A percentile compares a stretch with the other conserved stretches of the same genome.
Evolutionary conservation across 352 stramenopile genomes (phyloP).

Genomic region (Bremia lactucae): DNA sequence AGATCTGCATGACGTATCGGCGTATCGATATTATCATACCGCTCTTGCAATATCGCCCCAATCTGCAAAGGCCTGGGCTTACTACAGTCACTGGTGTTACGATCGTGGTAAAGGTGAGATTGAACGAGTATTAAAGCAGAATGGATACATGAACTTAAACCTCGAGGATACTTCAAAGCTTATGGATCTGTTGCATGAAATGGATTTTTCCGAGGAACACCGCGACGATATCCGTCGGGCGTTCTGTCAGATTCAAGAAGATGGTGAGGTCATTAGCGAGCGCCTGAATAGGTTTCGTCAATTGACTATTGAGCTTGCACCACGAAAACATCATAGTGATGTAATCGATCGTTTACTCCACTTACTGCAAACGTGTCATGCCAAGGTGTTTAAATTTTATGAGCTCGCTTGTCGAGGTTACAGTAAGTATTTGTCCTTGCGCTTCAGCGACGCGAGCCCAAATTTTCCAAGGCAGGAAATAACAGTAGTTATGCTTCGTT

Average conservation of each 20-base stretch:
- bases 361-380: slow-evolving; percentile 27
- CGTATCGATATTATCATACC: slow-evolving; percentile 22
- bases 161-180: slow-evolving; percentile 33
- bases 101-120: slow-evolving; percentile 32
- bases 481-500: slow-evolving; percentile 42
- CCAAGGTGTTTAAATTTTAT: slow-evolving; percentile 27
- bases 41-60: slow-evolving; percentile 27
- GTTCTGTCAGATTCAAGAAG: slow-evolving; percentile 49
- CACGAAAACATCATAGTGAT: background rate
- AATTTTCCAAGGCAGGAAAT: slow-evolving; percentile 18
- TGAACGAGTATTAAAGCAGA: slow-evolving; percentile 29
- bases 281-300: slow-evolving; percentile 29
- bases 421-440: slow-evolving; percentile 22
- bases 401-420: slow-evolving; percentile 34
- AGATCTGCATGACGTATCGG: slow-evolving; percentile 6
- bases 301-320: slow-evolving; percentile 15
- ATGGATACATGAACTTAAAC: slow-evolving; percentile 41
- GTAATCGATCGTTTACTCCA: slow-evolving; percentile 20
- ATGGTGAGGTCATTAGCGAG: slow-evolving; percentile 27
- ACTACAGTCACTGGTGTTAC: slow-evolving; percentile 71
- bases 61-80: slow-evolving; percentile 40
- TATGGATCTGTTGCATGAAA: slow-evolving; percentile 26
- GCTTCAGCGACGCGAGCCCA: slow-evolving; percentile 1
- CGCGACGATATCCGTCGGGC: slow-evolving; percentile 24
- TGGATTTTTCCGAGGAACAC: slow-evolving; percentile 22